phyloP scores from a whole-genome alignment of 2,329 filamentous ascomycete genomes.

The Ceratocystis eucalypticola region DNA sequence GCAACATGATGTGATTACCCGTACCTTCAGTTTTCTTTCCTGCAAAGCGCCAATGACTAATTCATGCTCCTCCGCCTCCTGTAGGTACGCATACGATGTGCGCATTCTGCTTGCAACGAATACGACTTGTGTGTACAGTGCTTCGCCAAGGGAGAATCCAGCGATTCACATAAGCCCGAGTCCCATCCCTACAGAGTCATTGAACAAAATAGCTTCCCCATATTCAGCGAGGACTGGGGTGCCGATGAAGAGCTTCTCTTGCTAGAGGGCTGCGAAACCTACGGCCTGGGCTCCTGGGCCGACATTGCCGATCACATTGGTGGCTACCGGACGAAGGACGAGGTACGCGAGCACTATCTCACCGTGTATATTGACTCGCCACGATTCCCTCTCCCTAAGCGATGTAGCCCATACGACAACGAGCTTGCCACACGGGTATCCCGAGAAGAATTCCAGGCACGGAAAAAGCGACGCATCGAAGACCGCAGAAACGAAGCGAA shows the following conservation, averaged over 20 bases:
- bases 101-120: constrained; percentile 68
- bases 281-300: constrained; percentile 91
- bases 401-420: constrained; percentile 71
- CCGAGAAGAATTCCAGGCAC: constrained; percentile 80
- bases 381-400: constrained; percentile 72
- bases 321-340: constrained; percentile 84
- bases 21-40: neutral
- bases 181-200: constrained; percentile 87
- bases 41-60: neutral
- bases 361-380: constrained; percentile 73
- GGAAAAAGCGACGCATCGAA: constrained; percentile 88
- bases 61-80: neutral
- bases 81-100: constrained; percentile 89
- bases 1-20: neutral
- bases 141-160: constrained; percentile 69
- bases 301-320: constrained; percentile 98
- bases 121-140: constrained; percentile 96
- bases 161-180: constrained; percentile 72
- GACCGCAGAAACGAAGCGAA: constrained; percentile 78
- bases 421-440: constrained; percentile 67
- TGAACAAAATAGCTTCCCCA: constrained; percentile 95
- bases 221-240: constrained; percentile 89
- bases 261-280: constrained; percentile 87
- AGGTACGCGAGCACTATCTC: constrained; percentile 89
- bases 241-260: constrained; percentile 92